Evolutionary conservation across 2,329 filamentous ascomycete genomes (phyloP).

Genomic region (Sclerotinia spermophila): DNA sequence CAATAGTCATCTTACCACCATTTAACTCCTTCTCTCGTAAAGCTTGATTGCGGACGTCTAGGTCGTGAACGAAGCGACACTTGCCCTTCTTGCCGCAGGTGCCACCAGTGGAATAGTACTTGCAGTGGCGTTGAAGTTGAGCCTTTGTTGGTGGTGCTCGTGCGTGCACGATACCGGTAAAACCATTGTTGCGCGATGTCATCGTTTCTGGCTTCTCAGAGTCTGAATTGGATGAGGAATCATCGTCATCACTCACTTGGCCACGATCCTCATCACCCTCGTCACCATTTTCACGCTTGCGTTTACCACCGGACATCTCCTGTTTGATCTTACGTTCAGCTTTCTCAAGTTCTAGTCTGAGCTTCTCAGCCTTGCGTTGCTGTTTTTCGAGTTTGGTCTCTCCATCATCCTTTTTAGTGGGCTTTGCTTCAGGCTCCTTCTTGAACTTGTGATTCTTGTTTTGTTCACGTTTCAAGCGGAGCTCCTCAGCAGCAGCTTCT

Average conservation of each 20-base stretch:
- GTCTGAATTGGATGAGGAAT: constrained; percentile 40
- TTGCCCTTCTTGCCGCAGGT: constrained; percentile 71
- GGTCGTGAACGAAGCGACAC: constrained; percentile 69
- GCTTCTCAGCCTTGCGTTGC: constrained; percentile 55
- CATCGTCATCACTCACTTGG: constrained; percentile 34
- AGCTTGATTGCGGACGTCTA: constrained; percentile 58
- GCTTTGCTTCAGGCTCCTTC: constrained; percentile 38
- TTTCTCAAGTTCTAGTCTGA: constrained; percentile 62
- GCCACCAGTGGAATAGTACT: constrained; percentile 66
- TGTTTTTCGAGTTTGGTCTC: constrained; percentile 51
- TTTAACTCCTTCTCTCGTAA: constrained; percentile 62
- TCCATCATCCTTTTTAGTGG: constrained; percentile 48
- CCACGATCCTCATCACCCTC: constrained; percentile 59
- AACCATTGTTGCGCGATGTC: constrained; percentile 44
- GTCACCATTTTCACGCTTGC: constrained; percentile 64
- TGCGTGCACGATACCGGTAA: constrained; percentile 23
- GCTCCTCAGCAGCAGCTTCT: constrained; percentile 57
- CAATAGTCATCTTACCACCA: constrained; percentile 61
- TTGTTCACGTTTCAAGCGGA: constrained; percentile 35
- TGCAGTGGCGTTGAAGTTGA: constrained; percentile 63
- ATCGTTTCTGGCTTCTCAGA: constrained; percentile 57
- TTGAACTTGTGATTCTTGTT: constrained; percentile 29
- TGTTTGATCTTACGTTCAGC: constrained; percentile 51
- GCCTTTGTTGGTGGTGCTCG: constrained; percentile 50
- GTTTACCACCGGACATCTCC: constrained; percentile 55